phyloP scores from a whole-genome alignment of 1,284 basidiomycete genomes.

The Tilletia horrida region DNA sequence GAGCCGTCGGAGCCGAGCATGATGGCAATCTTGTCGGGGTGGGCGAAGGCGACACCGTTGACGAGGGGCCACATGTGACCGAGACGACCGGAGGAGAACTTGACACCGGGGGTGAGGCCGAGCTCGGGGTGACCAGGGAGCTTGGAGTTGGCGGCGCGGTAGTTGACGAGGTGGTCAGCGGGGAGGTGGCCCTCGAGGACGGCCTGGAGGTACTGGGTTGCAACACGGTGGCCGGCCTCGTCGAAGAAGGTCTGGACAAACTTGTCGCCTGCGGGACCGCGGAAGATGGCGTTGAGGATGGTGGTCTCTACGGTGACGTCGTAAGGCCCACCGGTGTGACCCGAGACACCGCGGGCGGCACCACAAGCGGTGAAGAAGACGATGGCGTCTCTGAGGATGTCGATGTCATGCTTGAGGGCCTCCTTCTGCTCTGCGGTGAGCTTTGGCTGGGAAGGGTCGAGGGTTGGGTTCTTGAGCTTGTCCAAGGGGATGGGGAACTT shows the following conservation, averaged over 20 bases:
- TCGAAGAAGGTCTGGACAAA: constrained; percentile 54
- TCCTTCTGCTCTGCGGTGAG: constrained; percentile 25
- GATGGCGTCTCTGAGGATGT: constrained; percentile 74
- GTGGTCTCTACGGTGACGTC: constrained; percentile 79
- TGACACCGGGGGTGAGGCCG: constrained; percentile 76
- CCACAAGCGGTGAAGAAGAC: constrained; percentile 77
- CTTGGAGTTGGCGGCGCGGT: constrained; percentile 76
- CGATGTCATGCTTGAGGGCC: constrained; percentile 63
- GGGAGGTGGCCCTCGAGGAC: constrained; percentile 71
- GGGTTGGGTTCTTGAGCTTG: constrained; percentile 23
- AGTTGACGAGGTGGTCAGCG: constrained; percentile 71
- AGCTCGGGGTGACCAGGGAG: constrained; percentile 81
- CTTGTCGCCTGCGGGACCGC: constrained; percentile 59
- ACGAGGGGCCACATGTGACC: constrained; percentile 59
- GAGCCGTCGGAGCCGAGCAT: constrained; percentile 80
- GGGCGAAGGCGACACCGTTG: constrained; percentile 74
- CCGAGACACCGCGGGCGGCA: constrained; percentile 67
- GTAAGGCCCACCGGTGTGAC: constrained; percentile 74
- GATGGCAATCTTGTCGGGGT: constrained; percentile 72
- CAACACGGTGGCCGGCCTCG: constrained; percentile 73
- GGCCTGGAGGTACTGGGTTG: constrained; percentile 75
- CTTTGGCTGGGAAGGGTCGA: constrained; percentile 23
- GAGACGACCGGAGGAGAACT: constrained; percentile 68
- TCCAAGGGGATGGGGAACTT: constrained; percentile 21
- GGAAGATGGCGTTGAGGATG: constrained; percentile 69